Conservation (phyloP, 2,329 filamentous ascomycete genomes). For the Arthrocladium fulminans region DNA sequence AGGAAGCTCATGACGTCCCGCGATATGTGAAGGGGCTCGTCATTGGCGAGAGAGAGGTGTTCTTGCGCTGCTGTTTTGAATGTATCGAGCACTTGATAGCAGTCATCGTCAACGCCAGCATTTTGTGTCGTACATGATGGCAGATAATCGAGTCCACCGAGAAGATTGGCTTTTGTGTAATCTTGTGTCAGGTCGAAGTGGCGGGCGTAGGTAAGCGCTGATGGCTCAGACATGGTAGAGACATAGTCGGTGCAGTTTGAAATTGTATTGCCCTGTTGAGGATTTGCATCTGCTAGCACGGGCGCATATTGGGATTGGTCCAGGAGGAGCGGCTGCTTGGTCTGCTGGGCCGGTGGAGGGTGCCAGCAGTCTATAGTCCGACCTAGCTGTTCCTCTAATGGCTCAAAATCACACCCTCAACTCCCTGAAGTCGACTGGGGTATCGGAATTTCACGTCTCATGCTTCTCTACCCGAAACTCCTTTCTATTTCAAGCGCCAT, state of each 20-base stretch:
- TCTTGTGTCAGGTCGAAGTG: conserved; percentile 35
- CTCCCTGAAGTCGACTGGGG: too few relatives aligned
- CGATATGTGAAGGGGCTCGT: background rate
- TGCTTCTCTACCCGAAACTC: too few relatives aligned
- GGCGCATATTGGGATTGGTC: too few relatives aligned
- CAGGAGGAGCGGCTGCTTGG: too few relatives aligned
- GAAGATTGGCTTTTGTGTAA: conserved; percentile 18
- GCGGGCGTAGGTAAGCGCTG: conserved; percentile 41
- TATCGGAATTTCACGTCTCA: too few relatives aligned
- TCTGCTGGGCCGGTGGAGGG: background rate
- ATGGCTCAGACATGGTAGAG: conserved; percentile 25
- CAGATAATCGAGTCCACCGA: background rate
- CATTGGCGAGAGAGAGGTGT: background rate
- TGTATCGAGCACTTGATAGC: background rate
- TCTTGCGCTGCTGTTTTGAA: background rate
- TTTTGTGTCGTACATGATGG: background rate
- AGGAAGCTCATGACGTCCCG: conserved; percentile 5
- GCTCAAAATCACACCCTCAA: too few relatives aligned
- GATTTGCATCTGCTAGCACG: too few relatives aligned
- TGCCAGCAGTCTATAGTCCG: too few relatives aligned
- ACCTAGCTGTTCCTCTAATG: too few relatives aligned
- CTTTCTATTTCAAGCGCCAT: too few relatives aligned
- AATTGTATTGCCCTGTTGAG: too few relatives aligned
- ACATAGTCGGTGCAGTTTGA: background rate
- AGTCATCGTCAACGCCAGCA: background rate